Evolutionary conservation across 768 basidiomycete species (phyloP), one percentile per base, ranked within the genome.

Genomic region (Podaxis rugospora): DNA sequence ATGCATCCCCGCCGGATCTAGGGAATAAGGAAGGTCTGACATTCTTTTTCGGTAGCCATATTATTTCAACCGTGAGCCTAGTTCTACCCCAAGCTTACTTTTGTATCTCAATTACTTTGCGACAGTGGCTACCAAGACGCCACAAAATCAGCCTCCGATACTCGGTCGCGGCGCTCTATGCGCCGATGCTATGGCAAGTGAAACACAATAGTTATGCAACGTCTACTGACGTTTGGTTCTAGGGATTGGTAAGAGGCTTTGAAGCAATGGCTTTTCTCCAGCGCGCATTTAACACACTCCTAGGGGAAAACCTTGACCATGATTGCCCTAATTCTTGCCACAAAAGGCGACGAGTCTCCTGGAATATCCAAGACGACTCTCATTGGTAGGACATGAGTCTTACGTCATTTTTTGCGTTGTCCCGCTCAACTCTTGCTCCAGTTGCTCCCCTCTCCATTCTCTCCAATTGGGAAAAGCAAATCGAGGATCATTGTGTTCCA

Each of bases 261-360:
- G 18, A 18, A 23, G 9, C 16, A 9, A 23, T 7, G 25, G 1
- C 28, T 9, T 40, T n/a, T 18, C 21, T 59, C 51, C 25, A 40
- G 28, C n/a, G 14, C 21, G 13, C 32, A 23, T 14, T 59, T 18
- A 21, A 1, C 25, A 10, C 39, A 35, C 36, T 23, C 4, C 50
- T 44, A 5, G 88, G 95, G 95, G 0, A 97, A 96, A 79, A 97
- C 95, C 0, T 76, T 97, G 44, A 93, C 92, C 0, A 93, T 94
- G 83, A 75, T 97, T 42, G 80, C 93, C 4, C 78, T 97, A 14
- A 81, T 94, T 42, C 72, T 95, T 27, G 86, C 90, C 1, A 95
- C 94, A 1, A 89, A 87, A 69, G 68, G 78, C 9, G 89, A 95
- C 47, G 64, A 81, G 11, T 78, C 85, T 0, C 61, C 69, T 1